Evolutionary conservation across 257 asterid genomes (phyloP).

Genomic region (Thymus mandschuricus): DNA sequence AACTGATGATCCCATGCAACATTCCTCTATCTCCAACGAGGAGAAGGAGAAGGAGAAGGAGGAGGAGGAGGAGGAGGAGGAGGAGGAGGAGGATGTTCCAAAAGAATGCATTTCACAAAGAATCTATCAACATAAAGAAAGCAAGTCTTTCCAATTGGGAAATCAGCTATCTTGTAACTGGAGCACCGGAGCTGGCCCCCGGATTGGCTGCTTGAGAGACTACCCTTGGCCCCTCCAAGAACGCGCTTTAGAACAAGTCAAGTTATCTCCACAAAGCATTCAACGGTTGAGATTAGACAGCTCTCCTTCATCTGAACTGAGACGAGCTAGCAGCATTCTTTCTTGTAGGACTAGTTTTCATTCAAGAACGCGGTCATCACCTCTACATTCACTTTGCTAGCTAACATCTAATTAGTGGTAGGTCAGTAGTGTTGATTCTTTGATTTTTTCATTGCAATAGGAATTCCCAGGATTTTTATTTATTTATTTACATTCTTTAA

Average conservation of each 20-base stretch:
- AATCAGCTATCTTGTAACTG: conserved; percentile 45
- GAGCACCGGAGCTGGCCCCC: conserved; percentile 53
- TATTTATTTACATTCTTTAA: neutral
- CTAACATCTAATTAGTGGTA: neutral
- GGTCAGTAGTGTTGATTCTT: conserved; percentile 29
- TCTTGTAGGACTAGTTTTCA: conserved; percentile 32
- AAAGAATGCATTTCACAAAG: conserved; percentile 40
- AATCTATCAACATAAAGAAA: conserved; percentile 40
- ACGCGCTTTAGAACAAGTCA: conserved; percentile 47
- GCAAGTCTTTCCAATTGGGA: conserved; percentile 46
- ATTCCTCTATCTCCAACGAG: neutral
- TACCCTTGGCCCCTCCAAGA: conserved; percentile 48
- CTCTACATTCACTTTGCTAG: conserved; percentile 29
- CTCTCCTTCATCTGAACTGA: conserved; percentile 27
- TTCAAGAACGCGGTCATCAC: conserved; percentile 42
- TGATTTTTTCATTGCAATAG: conserved; percentile 36
- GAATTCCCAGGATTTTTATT: conserved; percentile 25
- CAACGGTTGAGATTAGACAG: conserved; percentile 18
- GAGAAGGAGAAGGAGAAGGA: conserved; percentile 3
- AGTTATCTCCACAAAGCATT: conserved; percentile 38
- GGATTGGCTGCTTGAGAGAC: conserved; percentile 48
- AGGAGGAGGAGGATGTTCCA: conserved; percentile 25
- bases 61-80: conserved; percentile 27
- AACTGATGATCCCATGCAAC: conserved; percentile 21
- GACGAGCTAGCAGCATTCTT: conserved; percentile 29